Conservation (phyloP, 2,329 filamentous ascomycete genomes). For the Microsporum canis region DNA sequence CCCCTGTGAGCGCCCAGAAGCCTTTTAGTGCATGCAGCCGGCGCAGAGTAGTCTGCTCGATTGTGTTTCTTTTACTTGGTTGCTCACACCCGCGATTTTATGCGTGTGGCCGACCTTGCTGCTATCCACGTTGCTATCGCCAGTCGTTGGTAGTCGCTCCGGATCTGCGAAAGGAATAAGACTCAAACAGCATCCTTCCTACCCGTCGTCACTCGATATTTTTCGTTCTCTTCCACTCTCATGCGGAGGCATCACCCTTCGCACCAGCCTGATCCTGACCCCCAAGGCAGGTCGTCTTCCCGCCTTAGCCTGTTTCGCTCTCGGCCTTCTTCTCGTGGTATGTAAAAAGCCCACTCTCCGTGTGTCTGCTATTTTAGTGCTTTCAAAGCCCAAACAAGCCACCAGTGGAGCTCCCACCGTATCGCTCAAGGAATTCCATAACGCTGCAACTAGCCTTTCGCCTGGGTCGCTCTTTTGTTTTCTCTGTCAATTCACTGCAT, state of each 20-base stretch:
- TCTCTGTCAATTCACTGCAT: conserved; percentile 10
- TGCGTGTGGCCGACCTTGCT: background rate
- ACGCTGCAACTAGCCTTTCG: background rate
- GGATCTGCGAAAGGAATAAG: background rate
- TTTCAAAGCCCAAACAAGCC: conserved; percentile 3
- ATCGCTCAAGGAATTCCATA: background rate
- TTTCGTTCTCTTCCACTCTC: background rate
- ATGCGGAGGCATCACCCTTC: conserved; percentile 5
- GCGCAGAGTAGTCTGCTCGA: background rate
- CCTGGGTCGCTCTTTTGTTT: conserved; percentile 5
- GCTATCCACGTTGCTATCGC: background rate
- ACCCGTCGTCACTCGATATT: background rate
- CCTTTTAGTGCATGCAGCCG: background rate
- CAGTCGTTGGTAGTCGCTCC: background rate
- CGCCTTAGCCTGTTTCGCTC: conserved; percentile 5
- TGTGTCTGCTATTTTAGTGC: background rate
- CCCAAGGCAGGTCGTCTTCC: conserved; percentile 4
- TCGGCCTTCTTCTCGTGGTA: conserved; percentile 5
- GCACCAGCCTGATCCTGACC: conserved; percentile 4
- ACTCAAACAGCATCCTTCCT: background rate
- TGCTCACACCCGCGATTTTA: background rate
- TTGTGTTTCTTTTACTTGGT: background rate
- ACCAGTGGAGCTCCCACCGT: conserved; percentile 1
- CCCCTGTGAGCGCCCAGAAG: background rate
- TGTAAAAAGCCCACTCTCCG: conserved; percentile 1